phyloP scores from a whole-genome alignment of 2,329 filamentous ascomycete species.

The Neospermospora avenae region DNA sequence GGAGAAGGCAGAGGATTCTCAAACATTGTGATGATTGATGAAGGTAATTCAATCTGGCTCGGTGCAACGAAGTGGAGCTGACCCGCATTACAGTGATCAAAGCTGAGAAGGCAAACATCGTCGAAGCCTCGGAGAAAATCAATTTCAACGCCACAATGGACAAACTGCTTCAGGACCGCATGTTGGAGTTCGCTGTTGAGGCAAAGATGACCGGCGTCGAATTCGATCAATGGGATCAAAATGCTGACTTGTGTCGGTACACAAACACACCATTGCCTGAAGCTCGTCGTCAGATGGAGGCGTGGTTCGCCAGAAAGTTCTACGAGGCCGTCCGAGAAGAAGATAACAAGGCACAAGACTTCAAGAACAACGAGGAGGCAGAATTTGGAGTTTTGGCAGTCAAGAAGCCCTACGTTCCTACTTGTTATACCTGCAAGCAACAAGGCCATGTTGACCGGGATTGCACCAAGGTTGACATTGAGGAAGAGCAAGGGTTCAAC shows the following conservation, averaged over 20 bases:
- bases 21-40: neutral
- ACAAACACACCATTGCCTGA: neutral
- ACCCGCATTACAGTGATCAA: neutral
- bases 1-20: neutral
- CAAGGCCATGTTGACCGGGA: neutral
- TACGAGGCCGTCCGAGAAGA: neutral
- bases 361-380: neutral
- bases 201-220: neutral
- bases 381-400: neutral
- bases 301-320: neutral
- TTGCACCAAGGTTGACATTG: neutral
- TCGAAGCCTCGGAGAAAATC: neutral
- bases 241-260: neutral
- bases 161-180: neutral
- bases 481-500: neutral
- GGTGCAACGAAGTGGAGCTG: neutral
- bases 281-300: neutral
- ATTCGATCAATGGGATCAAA: neutral
- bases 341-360: neutral
- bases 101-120: neutral
- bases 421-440: neutral
- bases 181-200: neutral
- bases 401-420: neutral
- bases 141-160: neutral
- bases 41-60: neutral